phyloP scores from a whole-genome alignment of 768 basidiomycete genomes.

The Lactarius quietus region DNA sequence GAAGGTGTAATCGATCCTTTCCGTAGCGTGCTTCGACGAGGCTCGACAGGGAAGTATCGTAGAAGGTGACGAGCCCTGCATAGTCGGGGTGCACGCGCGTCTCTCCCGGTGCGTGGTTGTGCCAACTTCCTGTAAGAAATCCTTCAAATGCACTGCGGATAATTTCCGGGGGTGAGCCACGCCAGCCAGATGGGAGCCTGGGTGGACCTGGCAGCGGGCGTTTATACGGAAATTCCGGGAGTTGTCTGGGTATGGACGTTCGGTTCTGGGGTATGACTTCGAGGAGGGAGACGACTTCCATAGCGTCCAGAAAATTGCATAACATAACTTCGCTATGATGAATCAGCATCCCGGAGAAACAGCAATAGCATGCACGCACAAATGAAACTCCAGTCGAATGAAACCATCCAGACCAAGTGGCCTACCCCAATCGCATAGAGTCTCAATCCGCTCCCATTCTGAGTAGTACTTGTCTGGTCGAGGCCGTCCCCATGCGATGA shows the following conservation, averaged over 20 bases:
- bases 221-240: too few species aligned
- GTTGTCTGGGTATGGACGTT: neutral
- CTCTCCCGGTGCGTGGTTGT: constrained; percentile 43
- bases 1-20: constrained; percentile 36
- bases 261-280: constrained; percentile 12
- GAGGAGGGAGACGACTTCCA: constrained; percentile 17
- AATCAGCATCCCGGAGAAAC: neutral
- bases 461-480: constrained; percentile 24
- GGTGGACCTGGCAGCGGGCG: neutral
- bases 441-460: constrained; percentile 31
- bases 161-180: constrained; percentile 8
- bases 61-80: constrained; percentile 41
- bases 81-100: constrained; percentile 42
- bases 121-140: constrained; percentile 40
- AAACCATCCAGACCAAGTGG: constrained; percentile 35
- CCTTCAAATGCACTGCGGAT: constrained; percentile 20
- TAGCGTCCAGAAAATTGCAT: constrained; percentile 7
- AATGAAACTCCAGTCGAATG: constrained; percentile 28
- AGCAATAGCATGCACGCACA: constrained; percentile 12
- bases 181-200: constrained; percentile 23
- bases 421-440: constrained; percentile 36
- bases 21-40: constrained; percentile 34
- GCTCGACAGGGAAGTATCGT: constrained; percentile 39
- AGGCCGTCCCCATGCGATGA: constrained; percentile 33
- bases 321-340: constrained; percentile 13